phyloP scores from a whole-genome alignment of 495 filamentous ascomycete species.

The Neurospora africana region DNA sequence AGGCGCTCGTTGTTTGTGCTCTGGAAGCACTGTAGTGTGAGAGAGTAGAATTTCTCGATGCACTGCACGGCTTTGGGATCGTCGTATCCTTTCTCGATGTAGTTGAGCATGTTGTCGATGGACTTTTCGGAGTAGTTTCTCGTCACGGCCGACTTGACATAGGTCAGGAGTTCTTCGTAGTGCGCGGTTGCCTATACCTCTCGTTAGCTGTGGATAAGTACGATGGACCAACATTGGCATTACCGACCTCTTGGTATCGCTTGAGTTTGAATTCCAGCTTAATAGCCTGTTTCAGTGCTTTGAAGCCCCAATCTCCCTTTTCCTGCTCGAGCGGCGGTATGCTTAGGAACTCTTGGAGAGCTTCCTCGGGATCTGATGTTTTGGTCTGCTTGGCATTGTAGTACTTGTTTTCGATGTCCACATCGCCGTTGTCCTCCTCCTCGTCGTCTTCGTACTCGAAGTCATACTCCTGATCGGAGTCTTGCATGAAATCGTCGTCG shows the following conservation, averaged over 20 bases:
- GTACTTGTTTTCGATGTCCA: conserved; percentile 98
- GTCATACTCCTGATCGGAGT: conserved; percentile 92
- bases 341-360: conserved; percentile 81
- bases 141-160: conserved; percentile 93
- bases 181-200: conserved; percentile 75
- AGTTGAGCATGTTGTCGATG: conserved; percentile 99
- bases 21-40: conserved; percentile 88
- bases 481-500: conserved; percentile 98
- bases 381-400: conserved; percentile 99
- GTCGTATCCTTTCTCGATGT: conserved; percentile 87
- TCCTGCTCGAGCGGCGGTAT: conserved; percentile 72
- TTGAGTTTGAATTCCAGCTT: conserved; percentile 89
- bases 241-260: conserved; percentile 59
- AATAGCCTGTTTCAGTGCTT: conserved; percentile 93
- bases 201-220: neutral
- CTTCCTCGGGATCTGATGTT: conserved; percentile 71
- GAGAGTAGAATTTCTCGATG: conserved; percentile 93
- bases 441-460: conserved; percentile 93
- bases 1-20: conserved; percentile 95
- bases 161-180: conserved; percentile 89
- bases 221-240: too few species aligned
- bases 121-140: conserved; percentile 99
- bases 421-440: conserved; percentile 76
- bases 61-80: conserved; percentile 63
- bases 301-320: conserved; percentile 98